Conservation (phyloP, 2,329 filamentous ascomycete species). For the Apiospora malaysiana region DNA sequence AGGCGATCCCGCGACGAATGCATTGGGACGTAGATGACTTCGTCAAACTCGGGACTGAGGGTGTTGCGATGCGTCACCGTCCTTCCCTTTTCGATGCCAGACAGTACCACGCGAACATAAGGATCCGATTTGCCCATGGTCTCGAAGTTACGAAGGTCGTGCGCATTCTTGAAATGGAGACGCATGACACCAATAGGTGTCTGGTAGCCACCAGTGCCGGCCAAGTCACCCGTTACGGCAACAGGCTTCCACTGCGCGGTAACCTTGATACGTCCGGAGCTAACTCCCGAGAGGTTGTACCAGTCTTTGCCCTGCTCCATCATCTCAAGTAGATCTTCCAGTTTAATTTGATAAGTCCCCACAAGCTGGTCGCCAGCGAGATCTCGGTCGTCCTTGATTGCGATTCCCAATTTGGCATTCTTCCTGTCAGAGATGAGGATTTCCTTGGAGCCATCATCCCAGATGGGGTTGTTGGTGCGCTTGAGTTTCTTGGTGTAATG, state of each 20-base stretch:
- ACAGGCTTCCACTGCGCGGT: constrained; percentile 95
- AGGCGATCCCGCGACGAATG: constrained; percentile 85
- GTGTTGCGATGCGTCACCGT: constrained; percentile 98
- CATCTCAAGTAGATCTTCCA: constrained; percentile 90
- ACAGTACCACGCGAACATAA: constrained; percentile 86
- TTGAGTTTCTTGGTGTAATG: constrained; percentile 92
- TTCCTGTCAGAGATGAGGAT: constrained; percentile 94
- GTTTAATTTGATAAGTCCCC: constrained; percentile 92
- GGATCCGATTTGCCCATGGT: constrained; percentile 97
- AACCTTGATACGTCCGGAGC: constrained; percentile 87
- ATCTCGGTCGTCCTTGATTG: constrained; percentile 95
- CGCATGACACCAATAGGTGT: constrained; percentile 95
- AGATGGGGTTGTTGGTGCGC: constrained; percentile 96
- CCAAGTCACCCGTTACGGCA: constrained; percentile 76
- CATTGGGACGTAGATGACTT: constrained; percentile 91
- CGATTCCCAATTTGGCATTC: constrained; percentile 85
- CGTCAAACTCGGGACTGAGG: constrained; percentile 93
- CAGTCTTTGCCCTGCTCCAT: constrained; percentile 95
- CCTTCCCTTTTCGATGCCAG: constrained; percentile 86
- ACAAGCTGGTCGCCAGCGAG: constrained; percentile 81
- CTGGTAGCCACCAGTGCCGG: constrained; percentile 85
- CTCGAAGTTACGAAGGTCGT: constrained; percentile 87
- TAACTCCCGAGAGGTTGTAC: constrained; percentile 85
- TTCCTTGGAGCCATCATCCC: constrained; percentile 91
- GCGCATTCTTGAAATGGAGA: constrained; percentile 85